Evolutionary conservation across 106 monocot species (phyloP).

Genomic region (Allium cepa): DNA sequence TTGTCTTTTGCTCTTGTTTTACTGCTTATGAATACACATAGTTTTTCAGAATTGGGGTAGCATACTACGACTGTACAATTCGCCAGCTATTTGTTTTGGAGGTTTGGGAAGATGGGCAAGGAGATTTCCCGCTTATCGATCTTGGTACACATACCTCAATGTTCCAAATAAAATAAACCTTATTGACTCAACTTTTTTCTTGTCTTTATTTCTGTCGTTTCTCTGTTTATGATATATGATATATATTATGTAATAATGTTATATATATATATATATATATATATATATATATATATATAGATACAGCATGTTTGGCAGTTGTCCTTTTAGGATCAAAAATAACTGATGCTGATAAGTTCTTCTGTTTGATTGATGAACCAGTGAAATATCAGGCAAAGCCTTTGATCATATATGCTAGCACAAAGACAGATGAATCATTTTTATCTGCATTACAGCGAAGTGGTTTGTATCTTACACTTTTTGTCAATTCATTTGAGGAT

Average conservation of each 20-base stretch:
- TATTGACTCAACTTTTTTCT: background rate
- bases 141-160: constrained; percentile 43
- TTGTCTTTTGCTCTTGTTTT: background rate
- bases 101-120: constrained; percentile 82
- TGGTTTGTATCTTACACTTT: constrained; percentile 27
- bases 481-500: background rate
- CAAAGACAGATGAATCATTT: constrained; percentile 87
- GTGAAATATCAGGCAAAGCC: constrained; percentile 98
- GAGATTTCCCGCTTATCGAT: constrained; percentile 79
- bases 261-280: no score
- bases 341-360: constrained; percentile 14
- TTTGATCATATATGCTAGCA: constrained; percentile 76
- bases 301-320: no score
- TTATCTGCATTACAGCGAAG: constrained; percentile 61
- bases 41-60: constrained; percentile 62
- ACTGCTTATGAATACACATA: no score
- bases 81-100: constrained; percentile 82
- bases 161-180: background rate
- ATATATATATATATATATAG: no score
- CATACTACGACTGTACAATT: constrained; percentile 74
- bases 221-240: background rate
- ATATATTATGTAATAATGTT: background rate
- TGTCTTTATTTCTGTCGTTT: no score
- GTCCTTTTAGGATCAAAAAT: no score
- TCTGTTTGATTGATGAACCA: constrained; percentile 22